Base-by-base conservation (phyloP, 225 moss, liverwort and hornwort genomes). In the Asterella californica region DNA sequence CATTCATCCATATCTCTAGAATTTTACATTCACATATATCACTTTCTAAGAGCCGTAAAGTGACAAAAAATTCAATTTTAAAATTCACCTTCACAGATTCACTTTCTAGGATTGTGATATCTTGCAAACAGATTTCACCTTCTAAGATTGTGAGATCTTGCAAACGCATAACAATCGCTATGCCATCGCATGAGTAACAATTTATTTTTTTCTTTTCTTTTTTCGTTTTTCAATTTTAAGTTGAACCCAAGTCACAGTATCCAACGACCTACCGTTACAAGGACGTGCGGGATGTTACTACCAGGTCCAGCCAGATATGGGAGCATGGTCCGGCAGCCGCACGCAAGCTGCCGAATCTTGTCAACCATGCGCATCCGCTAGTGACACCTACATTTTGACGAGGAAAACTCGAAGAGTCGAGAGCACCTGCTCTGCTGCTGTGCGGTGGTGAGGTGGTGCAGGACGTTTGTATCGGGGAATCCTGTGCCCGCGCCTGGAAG, bases 381-480 rank as follows among this genome's bases (percentile, higher is more conserved):
- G 50, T 5, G 73, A 30, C 5, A n/a, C 21, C 48, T 7, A 24
- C 49, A 49, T 53, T 52, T 74, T 53, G 50, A 73, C 73, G 73
- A 50, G 49, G 50, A 52, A 73, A 49, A n/a, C 49, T 74, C 53
- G 74, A 74, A 74, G 17, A 73, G 24, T 72, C n/a, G 72, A 10
- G 10, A 24, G n/a, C 7, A 3, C 42, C 46, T 42, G 46, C 9
- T 48, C 42, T 52, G 49, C 52, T 33, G 73, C 73, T 0, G 0
- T 10, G 46, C 52, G 10, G 53, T 74, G 74, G 9, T 48, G 38
- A 38, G 42, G 42, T 24, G 32, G 73, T 50, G 17, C 50, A 30
- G 3, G n/a, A 9, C 24, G 52, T 15, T 17, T 22, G 21, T 15
- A 8, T 15, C 30, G 32, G 32, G 29, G 53, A 53, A 33, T 74